phyloP scores from a whole-genome alignment of 176 grass and related monocot genomes.

The Carex kokanica region DNA sequence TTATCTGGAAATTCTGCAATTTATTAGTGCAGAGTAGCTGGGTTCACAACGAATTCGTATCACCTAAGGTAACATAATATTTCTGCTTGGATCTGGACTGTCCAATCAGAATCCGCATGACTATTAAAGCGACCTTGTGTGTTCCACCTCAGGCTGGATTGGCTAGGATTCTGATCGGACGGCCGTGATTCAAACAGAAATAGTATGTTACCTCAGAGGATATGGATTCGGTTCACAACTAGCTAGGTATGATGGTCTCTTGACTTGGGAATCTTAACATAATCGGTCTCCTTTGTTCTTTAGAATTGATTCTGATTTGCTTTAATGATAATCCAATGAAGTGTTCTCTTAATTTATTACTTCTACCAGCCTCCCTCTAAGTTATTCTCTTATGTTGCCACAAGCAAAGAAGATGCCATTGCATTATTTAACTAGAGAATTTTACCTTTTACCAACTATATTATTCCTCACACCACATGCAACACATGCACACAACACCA shows the following conservation, averaged over 20 bases:
- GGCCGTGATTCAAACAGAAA: too few relatives aligned
- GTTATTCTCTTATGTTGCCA: slow-evolving; percentile 32
- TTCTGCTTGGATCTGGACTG: too few relatives aligned
- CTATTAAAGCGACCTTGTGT: too few relatives aligned
- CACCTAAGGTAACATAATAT: too few relatives aligned
- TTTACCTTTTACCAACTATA: slow-evolving; percentile 4
- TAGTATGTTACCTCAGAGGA: too few relatives aligned
- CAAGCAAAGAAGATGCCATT: slow-evolving; percentile 39
- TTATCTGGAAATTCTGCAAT: background rate
- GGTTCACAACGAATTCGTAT: background rate
- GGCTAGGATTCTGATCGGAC: too few relatives aligned
- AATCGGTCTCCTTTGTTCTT: slow-evolving; percentile 25
- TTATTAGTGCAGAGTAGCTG: slow-evolving; percentile 19
- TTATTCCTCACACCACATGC: slow-evolving; percentile 4
- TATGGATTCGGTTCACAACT: too few relatives aligned
- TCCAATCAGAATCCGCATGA: too few relatives aligned
- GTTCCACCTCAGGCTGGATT: too few relatives aligned
- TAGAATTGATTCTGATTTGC: slow-evolving; percentile 36
- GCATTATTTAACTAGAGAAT: slow-evolving; percentile 26
- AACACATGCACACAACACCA: background rate
- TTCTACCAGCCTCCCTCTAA: slow-evolving; percentile 5
- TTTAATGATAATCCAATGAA: slow-evolving; percentile 29
- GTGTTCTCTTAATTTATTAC: slow-evolving; percentile 10
- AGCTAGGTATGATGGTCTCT: background rate
- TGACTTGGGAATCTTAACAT: background rate